These are phyloP conservation scores for Basidiobolus meristosporus DNA, from an alignment of 371 early-diverging fungal species.

Conservation along the genomic window DNA sequence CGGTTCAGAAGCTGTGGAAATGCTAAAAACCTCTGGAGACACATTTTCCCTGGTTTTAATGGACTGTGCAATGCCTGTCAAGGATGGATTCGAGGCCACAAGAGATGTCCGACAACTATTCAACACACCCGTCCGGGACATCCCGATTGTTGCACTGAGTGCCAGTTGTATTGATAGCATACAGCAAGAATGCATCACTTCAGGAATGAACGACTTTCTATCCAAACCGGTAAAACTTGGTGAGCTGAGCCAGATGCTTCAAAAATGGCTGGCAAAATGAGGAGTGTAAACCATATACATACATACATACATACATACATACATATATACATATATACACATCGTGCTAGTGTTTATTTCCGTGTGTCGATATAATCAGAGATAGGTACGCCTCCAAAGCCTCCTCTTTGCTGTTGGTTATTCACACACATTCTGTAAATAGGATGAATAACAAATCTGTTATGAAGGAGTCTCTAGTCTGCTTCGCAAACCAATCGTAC, in stretches of 20 bases:
- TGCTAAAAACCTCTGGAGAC: not conserved
- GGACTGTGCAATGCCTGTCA: conserved; percentile 28
- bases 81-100: conserved; percentile 18
- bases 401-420: no score
- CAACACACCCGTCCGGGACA: no score
- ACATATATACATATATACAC: no score
- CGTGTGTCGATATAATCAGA: no score
- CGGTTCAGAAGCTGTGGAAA: conserved; percentile 18
- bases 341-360: no score
- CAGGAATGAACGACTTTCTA: conserved; percentile 18
- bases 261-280: conserved; percentile 1
- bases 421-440: no score
- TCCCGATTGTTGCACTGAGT: conserved; percentile 13
- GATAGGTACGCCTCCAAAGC: no score
- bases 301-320: no score
- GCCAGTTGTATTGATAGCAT: conserved; percentile 16
- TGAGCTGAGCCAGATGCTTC: conserved; percentile 8
- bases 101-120: conserved; percentile 5
- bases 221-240: conserved; percentile 15
- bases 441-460: no score
- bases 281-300: no score
- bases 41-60: conserved; percentile 13
- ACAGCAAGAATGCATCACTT: conserved; percentile 12
- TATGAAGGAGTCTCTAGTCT: no score
- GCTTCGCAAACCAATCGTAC: no score